Evolutionary conservation across 768 basidiomycete species (phyloP).

Genomic region (Hydnomerulius pinastri): DNA sequence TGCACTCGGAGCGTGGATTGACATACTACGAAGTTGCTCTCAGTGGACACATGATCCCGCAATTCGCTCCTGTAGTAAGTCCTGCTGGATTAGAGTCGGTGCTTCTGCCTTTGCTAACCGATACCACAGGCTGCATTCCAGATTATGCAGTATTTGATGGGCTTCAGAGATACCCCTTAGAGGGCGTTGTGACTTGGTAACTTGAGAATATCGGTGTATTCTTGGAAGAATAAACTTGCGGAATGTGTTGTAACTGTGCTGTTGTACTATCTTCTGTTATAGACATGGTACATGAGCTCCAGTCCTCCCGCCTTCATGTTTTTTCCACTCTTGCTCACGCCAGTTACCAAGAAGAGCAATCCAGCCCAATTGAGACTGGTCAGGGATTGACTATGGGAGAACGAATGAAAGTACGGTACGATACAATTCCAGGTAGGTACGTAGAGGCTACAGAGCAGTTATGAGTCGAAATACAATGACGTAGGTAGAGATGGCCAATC

Average conservation of each 20-base stretch:
- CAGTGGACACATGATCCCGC: conserved; percentile 77
- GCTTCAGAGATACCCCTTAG: conserved; percentile 53
- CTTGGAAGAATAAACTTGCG: no score
- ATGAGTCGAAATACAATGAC: no score
- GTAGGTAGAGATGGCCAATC: no score
- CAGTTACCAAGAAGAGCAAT: not conserved
- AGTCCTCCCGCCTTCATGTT: no score
- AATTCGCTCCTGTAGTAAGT: conserved; percentile 62
- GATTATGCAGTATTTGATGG: conserved; percentile 68
- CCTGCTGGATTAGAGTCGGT: not conserved
- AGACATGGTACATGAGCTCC: no score
- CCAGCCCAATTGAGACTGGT: not conserved
- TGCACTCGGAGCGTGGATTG: conserved; percentile 67
- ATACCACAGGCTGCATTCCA: conserved; percentile 60
- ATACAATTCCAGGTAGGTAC: conserved; percentile 1
- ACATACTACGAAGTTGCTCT: conserved; percentile 67
- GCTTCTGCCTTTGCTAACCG: not conserved
- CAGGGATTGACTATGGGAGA: not conserved
- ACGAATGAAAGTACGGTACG: not conserved
- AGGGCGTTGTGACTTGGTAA: not conserved
- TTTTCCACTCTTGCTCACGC: not conserved
- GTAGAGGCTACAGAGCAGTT: not conserved
- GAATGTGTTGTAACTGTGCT: no score
- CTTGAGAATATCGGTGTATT: not conserved
- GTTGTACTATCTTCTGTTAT: no score